Evolutionary conservation across 768 basidiomycete species (phyloP).

Genomic region (Mycena indigotica): DNA sequence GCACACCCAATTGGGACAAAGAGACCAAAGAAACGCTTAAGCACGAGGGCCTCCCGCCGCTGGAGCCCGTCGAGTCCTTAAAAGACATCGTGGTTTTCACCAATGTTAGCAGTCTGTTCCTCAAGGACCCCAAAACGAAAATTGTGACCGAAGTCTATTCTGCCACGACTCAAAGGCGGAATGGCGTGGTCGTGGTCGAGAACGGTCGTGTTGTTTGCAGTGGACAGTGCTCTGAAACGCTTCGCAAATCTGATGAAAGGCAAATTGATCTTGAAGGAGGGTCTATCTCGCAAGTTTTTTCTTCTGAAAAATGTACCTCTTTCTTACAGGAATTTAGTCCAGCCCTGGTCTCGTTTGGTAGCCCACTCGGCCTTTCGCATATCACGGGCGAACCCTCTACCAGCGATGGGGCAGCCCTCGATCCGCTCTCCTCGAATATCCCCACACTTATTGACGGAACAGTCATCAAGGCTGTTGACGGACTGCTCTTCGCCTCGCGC

Average conservation of each 20-base stretch:
- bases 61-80: neutral
- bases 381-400: conserved; percentile 68
- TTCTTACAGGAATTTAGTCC: conserved; percentile 34
- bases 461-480: conserved; percentile 65
- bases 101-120: conserved; percentile 48
- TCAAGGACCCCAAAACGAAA: conserved; percentile 7
- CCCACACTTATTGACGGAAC: conserved; percentile 40
- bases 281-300: neutral
- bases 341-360: conserved; percentile 67
- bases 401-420: conserved; percentile 61
- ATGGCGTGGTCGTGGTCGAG: neutral
- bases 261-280: neutral
- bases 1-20: conserved; percentile 58
- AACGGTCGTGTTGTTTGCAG: neutral
- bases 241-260: neutral
- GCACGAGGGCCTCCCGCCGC: conserved; percentile 71
- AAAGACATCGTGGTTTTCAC: conserved; percentile 54
- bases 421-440: conserved; percentile 41
- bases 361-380: conserved; percentile 66
- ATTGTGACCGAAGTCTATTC: neutral
- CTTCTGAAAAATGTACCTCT: neutral
- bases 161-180: neutral
- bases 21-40: conserved; percentile 62
- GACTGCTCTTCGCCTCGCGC: conserved; percentile 47
- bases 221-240: neutral